A percentile compares a stretch with the other conserved stretches of the same genome.
phyloP scores from a whole-genome alignment of 2,329 filamentous ascomycete species.

The Fusarium sp. region DNA sequence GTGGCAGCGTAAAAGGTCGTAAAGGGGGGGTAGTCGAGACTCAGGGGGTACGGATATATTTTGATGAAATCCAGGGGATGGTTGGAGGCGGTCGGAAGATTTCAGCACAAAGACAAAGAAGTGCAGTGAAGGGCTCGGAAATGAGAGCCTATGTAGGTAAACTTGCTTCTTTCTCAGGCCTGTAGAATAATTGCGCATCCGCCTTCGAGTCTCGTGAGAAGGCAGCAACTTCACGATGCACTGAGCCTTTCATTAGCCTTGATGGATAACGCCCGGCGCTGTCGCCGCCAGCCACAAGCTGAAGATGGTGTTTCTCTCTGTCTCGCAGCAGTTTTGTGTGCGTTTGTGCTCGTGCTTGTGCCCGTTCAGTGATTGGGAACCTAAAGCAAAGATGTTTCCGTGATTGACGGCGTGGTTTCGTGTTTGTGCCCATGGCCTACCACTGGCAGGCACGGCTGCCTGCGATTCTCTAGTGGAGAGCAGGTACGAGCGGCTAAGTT shows the following conservation, averaged over 20 bases:
- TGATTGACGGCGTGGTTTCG: constrained; percentile 38
- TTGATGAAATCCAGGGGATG: constrained; percentile 31
- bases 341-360: constrained; percentile 3
- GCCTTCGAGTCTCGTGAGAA: constrained; percentile 1
- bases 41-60: constrained; percentile 22
- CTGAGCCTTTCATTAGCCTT: not conserved
- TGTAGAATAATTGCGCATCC: not conserved
- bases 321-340: constrained; percentile 22
- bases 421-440: constrained; percentile 19
- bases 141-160: constrained; percentile 30
- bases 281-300: constrained; percentile 6
- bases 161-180: constrained; percentile 17
- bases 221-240: not conserved
- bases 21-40: constrained; percentile 21
- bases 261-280: not conserved
- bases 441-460: not conserved
- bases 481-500: constrained; percentile 5
- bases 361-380: not conserved
- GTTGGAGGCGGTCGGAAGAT: constrained; percentile 24
- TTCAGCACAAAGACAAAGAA: not conserved
- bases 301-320: constrained; percentile 6
- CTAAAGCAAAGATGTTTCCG: constrained; percentile 26
- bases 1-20: constrained; percentile 4
- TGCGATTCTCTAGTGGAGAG: not conserved
- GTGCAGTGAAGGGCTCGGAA: constrained; percentile 27